Evolutionary conservation across 2,329 filamentous ascomycete genomes (phyloP).

Genomic region (Fusarium sulawesiense): DNA sequence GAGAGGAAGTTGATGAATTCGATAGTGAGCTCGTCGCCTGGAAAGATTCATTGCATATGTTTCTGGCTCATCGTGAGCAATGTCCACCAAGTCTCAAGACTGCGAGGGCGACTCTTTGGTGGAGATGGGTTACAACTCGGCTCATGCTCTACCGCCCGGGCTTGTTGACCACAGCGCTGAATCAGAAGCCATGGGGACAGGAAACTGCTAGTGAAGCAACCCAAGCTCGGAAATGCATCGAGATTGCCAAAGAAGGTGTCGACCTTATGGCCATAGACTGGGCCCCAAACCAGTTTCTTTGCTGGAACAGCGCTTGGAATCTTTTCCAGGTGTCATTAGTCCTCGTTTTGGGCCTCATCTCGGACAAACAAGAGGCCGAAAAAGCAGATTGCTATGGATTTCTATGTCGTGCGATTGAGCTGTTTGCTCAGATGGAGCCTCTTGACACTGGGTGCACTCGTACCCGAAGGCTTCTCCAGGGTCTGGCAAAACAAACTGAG

Average conservation of each 20-base stretch:
- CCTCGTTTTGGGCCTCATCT: slow-evolving; percentile 2
- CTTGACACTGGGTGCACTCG: neutral
- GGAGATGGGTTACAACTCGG: slow-evolving; percentile 4
- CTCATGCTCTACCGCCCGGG: slow-evolving; percentile 17
- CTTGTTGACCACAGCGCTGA: neutral
- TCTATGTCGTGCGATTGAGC: neutral
- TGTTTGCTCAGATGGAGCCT: slow-evolving; percentile 2
- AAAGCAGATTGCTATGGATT: neutral
- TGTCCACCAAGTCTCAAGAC: neutral
- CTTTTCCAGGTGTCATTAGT: slow-evolving; percentile 3
- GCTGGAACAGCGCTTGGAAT: slow-evolving; percentile 17
- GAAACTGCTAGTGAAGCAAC: rapidly evolving
- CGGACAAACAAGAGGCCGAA: neutral
- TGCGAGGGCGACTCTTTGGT: neutral
- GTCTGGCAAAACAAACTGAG: neutral
- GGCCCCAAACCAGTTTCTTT: slow-evolving; percentile 3
- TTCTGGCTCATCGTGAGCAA: neutral
- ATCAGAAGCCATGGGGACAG: neutral
- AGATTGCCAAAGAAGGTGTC: slow-evolving; percentile 3
- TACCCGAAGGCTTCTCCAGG: slow-evolving; percentile 4
- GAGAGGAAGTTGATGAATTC: slow-evolving; percentile 60
- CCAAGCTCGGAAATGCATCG: neutral
- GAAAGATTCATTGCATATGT: neutral
- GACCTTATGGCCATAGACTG: neutral
- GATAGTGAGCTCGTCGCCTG: slow-evolving; percentile 1